Conservation (phyloP, 2,329 filamentous ascomycete species). For the Teratosphaeria viscida region DNA sequence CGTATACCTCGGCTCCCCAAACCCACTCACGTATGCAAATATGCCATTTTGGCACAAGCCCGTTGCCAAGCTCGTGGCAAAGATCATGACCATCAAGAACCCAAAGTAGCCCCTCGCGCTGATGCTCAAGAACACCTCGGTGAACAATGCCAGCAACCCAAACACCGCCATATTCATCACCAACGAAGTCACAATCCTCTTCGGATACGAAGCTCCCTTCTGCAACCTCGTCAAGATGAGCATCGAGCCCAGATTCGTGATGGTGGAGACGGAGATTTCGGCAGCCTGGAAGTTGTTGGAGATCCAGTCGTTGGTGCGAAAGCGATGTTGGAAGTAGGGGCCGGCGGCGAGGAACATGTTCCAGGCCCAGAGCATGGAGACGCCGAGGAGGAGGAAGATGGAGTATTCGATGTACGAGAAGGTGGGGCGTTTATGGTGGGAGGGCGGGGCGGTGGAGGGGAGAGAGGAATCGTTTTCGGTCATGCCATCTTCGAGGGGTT, state of each 20-base stretch:
- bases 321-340: slow-evolving; percentile 82
- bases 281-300: slow-evolving; percentile 77
- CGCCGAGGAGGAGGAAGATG: slow-evolving; percentile 74
- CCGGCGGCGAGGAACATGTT: slow-evolving; percentile 97
- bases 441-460: background rate
- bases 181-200: slow-evolving; percentile 69
- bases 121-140: slow-evolving; percentile 53
- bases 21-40: slow-evolving; percentile 82
- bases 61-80: slow-evolving; percentile 65
- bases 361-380: slow-evolving; percentile 98
- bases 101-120: slow-evolving; percentile 60
- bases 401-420: slow-evolving; percentile 83
- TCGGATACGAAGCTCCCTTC: slow-evolving; percentile 72
- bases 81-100: slow-evolving; percentile 76
- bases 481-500: slow-evolving; percentile 14
- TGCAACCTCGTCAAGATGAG: slow-evolving; percentile 71
- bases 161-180: slow-evolving; percentile 70
- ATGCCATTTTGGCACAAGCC: slow-evolving; percentile 88
- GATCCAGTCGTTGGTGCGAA: slow-evolving; percentile 59
- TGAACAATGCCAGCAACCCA: slow-evolving; percentile 68
- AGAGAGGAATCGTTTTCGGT: slow-evolving; percentile 1
- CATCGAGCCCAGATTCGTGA: slow-evolving; percentile 70
- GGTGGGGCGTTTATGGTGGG: background rate
- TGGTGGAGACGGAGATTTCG: slow-evolving; percentile 75
- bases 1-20: slow-evolving; percentile 78